Base-by-base conservation (phyloP, 2,329 filamentous ascomycete species). In the Pseudocercospora cruenta region DNA sequence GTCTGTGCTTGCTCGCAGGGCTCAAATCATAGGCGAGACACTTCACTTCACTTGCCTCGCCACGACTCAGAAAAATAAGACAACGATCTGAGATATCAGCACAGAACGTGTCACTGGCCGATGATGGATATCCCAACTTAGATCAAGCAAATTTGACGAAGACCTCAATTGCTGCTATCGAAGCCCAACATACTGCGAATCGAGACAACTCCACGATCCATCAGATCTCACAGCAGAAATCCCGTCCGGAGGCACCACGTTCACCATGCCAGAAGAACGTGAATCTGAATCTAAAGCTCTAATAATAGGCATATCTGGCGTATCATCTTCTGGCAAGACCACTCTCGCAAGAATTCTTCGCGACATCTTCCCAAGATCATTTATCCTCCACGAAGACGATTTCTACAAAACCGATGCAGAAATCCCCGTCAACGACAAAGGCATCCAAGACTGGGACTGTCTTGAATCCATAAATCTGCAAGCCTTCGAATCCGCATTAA, bases 301-400 rank as follows among this genome's bases (percentile, higher is more conserved):
- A 67, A 82, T 97, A 51, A 82, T 98, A 62, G 93, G 89, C 66
- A 88, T 98, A 65, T 96, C 92, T 45, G 95, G 95, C 63, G 92
- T 91, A 70, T 97, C 94, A 1, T 96, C 91, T 3, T 94, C 91
- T 73, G 95, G 95, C 67, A 99, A 99, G 82, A 98, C 95, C 2
- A 98, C 95, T 2, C 86, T 99, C 14, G 91, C 93, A 21, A 88
- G 94, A 2, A 85, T 97, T 12, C 84, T 99, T 19, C 89, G 93
- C 65, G 88, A 92, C 76, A 89, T 96, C 70, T 93, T 97, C 74
- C 72, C 79, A 24, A 83, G 85, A 71, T 85, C 88, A 16, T 94
- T 93, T 75, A 91, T 98, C 74, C 85, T 99, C 22, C 95, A 99
- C 78, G 89, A 97, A 78, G 95, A 99, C 81, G 95, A 99, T 79